Evolutionary conservation across 2,329 filamentous ascomycete genomes (phyloP).

Genomic region (Macroventuria anomochaeta): DNA sequence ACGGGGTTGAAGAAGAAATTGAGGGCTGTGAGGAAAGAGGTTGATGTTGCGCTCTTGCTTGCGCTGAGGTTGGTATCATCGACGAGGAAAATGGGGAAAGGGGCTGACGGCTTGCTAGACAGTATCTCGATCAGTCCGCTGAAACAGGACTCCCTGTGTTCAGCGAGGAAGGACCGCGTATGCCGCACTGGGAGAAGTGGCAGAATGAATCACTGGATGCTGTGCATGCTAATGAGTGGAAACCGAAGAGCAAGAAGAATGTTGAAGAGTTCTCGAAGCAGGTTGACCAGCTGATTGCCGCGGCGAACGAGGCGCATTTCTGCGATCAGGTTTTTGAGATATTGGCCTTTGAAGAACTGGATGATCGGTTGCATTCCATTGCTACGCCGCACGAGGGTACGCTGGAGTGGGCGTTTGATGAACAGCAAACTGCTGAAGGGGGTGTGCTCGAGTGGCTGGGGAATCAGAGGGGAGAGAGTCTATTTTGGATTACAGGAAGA

Average conservation of each 20-base stretch:
- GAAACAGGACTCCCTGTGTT: constrained; percentile 36
- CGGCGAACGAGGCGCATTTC: constrained; percentile 35
- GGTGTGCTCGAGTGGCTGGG: constrained; percentile 40
- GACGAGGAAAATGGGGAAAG: no score
- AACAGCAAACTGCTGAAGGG: constrained; percentile 19
- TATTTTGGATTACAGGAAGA: constrained; percentile 47
- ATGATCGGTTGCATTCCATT: constrained; percentile 35
- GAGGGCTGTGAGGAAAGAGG: constrained; percentile 28
- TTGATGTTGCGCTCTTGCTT: constrained; percentile 34
- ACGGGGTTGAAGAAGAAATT: constrained; percentile 36
- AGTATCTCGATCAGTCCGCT: constrained; percentile 39
- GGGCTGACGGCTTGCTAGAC: constrained; percentile 17
- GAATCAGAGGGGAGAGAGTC: constrained; percentile 30
- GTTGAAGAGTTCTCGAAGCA: constrained; percentile 37
- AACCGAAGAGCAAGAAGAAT: constrained; percentile 37
- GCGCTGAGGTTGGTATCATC: constrained; percentile 26
- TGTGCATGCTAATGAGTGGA: constrained; percentile 37
- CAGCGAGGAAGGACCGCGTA: constrained; percentile 24
- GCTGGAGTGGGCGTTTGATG: constrained; percentile 36
- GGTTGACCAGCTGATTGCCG: constrained; percentile 28
- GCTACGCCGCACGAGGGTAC: constrained; percentile 26
- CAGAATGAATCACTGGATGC: constrained; percentile 36
- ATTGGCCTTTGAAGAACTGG: constrained; percentile 32
- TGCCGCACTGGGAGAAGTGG: constrained; percentile 35
- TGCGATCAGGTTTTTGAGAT: constrained; percentile 29